A percentile compares a stretch with the other conserved stretches of the same genome.
These are phyloP conservation scores for Leccinum imitatum DNA, from an alignment of 768 basidiomycete species.

Conservation along the genomic window DNA sequence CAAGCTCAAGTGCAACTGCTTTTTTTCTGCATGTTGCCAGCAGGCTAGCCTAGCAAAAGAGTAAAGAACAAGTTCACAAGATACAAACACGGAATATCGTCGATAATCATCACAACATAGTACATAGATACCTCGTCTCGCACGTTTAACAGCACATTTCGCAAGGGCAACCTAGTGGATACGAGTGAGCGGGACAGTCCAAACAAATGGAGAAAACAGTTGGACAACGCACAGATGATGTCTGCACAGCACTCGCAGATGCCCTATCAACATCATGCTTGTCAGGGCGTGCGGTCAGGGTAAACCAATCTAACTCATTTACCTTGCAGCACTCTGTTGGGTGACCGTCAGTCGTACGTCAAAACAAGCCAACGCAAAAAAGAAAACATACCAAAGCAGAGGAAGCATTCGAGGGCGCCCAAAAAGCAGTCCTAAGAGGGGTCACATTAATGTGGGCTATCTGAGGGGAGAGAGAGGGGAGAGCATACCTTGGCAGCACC, in stretches of 20 bases:
- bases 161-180: constrained; percentile 68
- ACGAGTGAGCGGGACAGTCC: not conserved
- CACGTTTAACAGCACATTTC: constrained; percentile 65
- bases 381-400: constrained; percentile 63
- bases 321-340: constrained; percentile 70
- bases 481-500: constrained; percentile 60
- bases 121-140: constrained; percentile 2
- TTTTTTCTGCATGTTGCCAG: not conserved
- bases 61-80: not conserved
- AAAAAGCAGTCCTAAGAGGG: constrained; percentile 62
- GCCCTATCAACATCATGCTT: constrained; percentile 37
- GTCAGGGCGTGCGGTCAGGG: not conserved
- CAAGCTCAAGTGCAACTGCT: not conserved
- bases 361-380: not conserved
- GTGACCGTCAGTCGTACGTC: not conserved
- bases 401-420: constrained; percentile 59
- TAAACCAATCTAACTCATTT: not conserved
- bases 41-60: not conserved
- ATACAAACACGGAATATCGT: constrained; percentile 13
- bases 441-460: not conserved
- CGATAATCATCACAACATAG: constrained; percentile 3
- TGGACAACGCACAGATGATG: constrained; percentile 59
- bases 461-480: not conserved
- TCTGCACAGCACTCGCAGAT: constrained; percentile 72
- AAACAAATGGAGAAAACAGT: not conserved